phyloP scores from a whole-genome alignment of 2,329 filamentous ascomycete genomes.

The Xylariaceae sp. region DNA sequence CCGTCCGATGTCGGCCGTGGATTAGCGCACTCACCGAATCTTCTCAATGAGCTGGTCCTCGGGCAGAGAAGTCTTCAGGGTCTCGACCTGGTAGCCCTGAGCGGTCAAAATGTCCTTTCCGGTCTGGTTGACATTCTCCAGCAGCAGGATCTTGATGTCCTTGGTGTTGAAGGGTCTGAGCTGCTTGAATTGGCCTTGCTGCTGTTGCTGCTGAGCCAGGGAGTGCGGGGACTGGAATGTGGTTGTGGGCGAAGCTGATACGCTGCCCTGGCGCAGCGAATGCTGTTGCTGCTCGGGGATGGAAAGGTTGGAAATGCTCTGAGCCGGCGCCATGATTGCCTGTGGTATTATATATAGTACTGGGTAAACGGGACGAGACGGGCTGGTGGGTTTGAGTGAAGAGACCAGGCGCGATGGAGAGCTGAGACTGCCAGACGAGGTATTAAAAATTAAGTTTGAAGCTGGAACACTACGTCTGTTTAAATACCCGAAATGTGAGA shows the following conservation, averaged over 20 bases:
- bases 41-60: constrained; percentile 96
- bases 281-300: constrained; percentile 32
- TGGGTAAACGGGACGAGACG: background rate
- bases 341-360: background rate
- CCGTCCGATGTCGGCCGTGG: background rate
- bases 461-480: background rate
- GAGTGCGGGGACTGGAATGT: constrained; percentile 69
- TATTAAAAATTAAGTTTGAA: background rate
- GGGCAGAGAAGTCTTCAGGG: constrained; percentile 78
- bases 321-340: constrained; percentile 40
- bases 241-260: constrained; percentile 70
- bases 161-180: constrained; percentile 93
- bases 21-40: constrained; percentile 61
- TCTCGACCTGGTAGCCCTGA: constrained; percentile 96
- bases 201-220: constrained; percentile 39
- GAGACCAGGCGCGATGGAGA: no score
- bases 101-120: constrained; percentile 74
- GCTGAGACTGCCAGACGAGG: background rate
- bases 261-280: constrained; percentile 54
- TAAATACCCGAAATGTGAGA: background rate
- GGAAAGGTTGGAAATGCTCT: constrained; percentile 43
- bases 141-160: constrained; percentile 90
- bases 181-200: constrained; percentile 51
- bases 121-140: constrained; percentile 94
- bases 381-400: no score